Base-by-base conservation (phyloP, 345 rosid species). In the Gossypium raimondii region DNA sequence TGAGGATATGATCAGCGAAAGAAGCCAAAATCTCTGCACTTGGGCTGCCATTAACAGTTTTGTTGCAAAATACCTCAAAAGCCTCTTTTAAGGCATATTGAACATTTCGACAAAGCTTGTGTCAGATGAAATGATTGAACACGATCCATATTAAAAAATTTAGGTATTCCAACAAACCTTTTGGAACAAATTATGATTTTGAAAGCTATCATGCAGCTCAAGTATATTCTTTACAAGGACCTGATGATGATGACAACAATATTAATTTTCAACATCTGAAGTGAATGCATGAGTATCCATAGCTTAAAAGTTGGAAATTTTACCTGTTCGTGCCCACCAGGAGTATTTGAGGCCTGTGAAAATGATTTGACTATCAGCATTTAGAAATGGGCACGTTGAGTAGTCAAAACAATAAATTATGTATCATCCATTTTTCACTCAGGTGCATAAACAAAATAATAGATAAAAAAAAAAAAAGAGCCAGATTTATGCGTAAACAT, bases 291-390 rank as follows among this genome's bases (percentile, higher is more conserved):
- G 7, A 62, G 29, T 47, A 63, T 3, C 60, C 56, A 68, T 73
- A 34, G 41, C 51, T 14, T 9, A 16, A 6, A 25, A 55, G 73
- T 64, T 3, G 38, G 34, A 60, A 60, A 16, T 53, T 48, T 73
- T 86, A 93, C 98, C 91, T 91, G 98, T 80, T 95, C 99, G 78
- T 87, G 93, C 65, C 80, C 78, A 45, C 88, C 87, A 74, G 83
- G 79, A 69, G 87, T 75, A 78, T 77, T 87, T 79, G 91, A 84
- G 74, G 83, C 87, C 99, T 90, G 90, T 72, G 48, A n/a, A 77
- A 73, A 74, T 27, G 72, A 27, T 25, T 25, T 3, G 48, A 38
- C 9, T 48, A 72, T 79, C 57, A 78, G 61, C 62, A 75, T 18
- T 67, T 50, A 48, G 75, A 72, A 52, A 45, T 25, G 51, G 18